A percentile compares a stretch with the other conserved stretches of the same genome.
Evolutionary conservation across 2,329 filamentous ascomycete genomes (phyloP).

Genomic region (Sclerotinia glacialis): DNA sequence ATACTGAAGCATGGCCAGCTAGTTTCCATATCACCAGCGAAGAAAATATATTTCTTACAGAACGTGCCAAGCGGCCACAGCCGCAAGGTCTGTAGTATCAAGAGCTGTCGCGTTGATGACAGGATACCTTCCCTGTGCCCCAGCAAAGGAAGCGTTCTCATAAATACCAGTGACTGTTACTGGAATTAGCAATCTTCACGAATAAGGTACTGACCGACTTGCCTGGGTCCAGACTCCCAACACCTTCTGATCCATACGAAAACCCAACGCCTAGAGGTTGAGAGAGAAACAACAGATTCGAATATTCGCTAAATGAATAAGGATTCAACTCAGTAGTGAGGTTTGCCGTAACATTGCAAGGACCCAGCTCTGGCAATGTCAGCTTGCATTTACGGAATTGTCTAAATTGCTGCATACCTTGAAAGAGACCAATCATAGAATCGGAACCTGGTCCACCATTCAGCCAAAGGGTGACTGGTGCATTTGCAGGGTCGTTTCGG

Average conservation of each 20-base stretch:
- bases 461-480: constrained; percentile 52
- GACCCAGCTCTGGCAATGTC: constrained; percentile 40
- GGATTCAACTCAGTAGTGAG: constrained; percentile 44
- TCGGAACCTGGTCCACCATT: constrained; percentile 53
- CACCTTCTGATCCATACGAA: constrained; percentile 52
- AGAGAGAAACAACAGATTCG: constrained; percentile 51
- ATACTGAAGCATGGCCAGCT: neutral
- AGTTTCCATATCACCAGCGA: neutral
- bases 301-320: constrained; percentile 61
- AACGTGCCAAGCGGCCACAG: constrained; percentile 53
- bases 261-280: constrained; percentile 67
- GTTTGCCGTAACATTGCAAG: constrained; percentile 42
- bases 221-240: constrained; percentile 32
- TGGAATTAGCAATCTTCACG: neutral
- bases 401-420: constrained; percentile 26
- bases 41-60: constrained; percentile 33
- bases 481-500: constrained; percentile 46
- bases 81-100: constrained; percentile 56
- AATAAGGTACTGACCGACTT: neutral
- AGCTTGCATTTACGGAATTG: neutral
- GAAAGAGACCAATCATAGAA: constrained; percentile 54
- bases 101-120: constrained; percentile 46
- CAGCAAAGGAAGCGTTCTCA: constrained; percentile 28
- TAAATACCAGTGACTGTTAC: constrained; percentile 19
- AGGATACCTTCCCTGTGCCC: constrained; percentile 30